These are phyloP conservation scores for Passiflora organensis DNA, from an alignment of 345 rosid species.

Conservation along the genomic window DNA sequence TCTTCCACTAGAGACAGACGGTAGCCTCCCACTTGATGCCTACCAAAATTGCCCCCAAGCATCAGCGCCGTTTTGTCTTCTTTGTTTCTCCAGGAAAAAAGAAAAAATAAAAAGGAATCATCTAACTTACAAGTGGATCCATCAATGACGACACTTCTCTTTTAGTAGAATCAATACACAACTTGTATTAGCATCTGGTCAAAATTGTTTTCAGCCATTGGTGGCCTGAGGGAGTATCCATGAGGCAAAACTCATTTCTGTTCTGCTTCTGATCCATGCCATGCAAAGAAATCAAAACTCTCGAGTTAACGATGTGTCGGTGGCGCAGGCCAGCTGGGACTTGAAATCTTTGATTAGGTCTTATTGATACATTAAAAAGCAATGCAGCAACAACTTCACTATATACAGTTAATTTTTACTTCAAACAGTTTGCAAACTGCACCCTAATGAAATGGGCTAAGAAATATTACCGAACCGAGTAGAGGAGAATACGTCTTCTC, in stretches of 20 bases:
- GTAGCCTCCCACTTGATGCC: conserved; percentile 10
- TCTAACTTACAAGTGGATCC: conserved; percentile 25
- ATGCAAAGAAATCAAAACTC: conserved; percentile 21
- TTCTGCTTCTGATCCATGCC: conserved; percentile 25
- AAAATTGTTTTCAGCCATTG: conserved; percentile 35
- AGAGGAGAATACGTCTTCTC: too few relatives aligned
- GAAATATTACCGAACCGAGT: too few relatives aligned
- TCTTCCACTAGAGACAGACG: neutral
- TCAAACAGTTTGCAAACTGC: too few relatives aligned
- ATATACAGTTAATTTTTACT: too few relatives aligned
- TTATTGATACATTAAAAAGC: too few relatives aligned
- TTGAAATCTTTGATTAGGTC: neutral
- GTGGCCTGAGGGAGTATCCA: conserved; percentile 17
- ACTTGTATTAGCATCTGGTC: conserved; percentile 27
- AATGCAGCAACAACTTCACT: too few relatives aligned
- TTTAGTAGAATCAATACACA: conserved; percentile 15
- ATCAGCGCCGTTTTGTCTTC: conserved; percentile 1
- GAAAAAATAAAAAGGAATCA: conserved; percentile 6
- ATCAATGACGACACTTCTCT: conserved; percentile 17
- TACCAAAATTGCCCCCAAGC: conserved; percentile 26
- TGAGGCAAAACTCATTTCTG: conserved; percentile 22
- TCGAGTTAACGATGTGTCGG: conserved; percentile 7
- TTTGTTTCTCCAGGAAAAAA: neutral
- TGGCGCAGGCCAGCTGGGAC: neutral
- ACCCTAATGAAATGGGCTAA: too few relatives aligned